A percentile compares a stretch with the other conserved stretches of the same genome.
These are phyloP conservation scores for Plasmodium coatneyi DNA, from an alignment of 169 alveolate species.

Conservation along the genomic window DNA sequence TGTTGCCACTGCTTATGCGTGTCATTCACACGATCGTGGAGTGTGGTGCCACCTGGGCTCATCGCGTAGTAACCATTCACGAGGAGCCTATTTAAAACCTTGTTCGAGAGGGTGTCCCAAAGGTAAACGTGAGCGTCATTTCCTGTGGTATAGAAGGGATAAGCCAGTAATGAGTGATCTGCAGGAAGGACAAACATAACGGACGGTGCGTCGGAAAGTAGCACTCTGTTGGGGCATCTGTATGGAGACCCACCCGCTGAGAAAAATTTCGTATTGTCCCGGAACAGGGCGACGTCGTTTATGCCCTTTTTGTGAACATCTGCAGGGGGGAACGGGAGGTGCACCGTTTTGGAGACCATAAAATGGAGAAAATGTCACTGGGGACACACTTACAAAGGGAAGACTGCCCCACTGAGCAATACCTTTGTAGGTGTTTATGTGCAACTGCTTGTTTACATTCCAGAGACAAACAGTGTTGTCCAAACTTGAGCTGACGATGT, in stretches of 20 bases:
- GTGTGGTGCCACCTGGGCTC: background rate
- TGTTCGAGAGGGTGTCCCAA: conserved; percentile 67
- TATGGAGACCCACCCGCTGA: conserved; percentile 34
- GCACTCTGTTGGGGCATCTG: background rate
- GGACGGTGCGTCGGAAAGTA: background rate
- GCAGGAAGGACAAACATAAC: background rate
- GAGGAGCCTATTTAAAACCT: conserved; percentile 47
- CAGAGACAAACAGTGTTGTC: conserved; percentile 52
- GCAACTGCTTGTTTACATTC: conserved; percentile 52
- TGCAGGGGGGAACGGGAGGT: background rate
- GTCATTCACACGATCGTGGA: background rate
- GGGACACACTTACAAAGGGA: background rate
- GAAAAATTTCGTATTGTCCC: conserved; percentile 57
- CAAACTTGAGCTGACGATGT: conserved; percentile 48
- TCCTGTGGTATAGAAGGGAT: background rate
- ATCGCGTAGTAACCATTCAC: conserved; percentile 44
- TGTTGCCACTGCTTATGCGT: background rate
- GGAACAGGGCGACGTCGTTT: conserved; percentile 67
- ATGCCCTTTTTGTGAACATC: conserved; percentile 71
- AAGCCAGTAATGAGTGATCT: background rate
- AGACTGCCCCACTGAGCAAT: background rate
- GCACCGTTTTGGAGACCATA: background rate
- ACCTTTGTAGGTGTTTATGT: conserved; percentile 59
- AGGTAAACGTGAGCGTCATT: conserved; percentile 43
- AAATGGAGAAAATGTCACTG: background rate